Percentiles rank a stretch among this genome's conserved stretches.
phyloP scores from a whole-genome alignment of 805 yeast species.

The Kluyveromyces dobzhanskii region DNA sequence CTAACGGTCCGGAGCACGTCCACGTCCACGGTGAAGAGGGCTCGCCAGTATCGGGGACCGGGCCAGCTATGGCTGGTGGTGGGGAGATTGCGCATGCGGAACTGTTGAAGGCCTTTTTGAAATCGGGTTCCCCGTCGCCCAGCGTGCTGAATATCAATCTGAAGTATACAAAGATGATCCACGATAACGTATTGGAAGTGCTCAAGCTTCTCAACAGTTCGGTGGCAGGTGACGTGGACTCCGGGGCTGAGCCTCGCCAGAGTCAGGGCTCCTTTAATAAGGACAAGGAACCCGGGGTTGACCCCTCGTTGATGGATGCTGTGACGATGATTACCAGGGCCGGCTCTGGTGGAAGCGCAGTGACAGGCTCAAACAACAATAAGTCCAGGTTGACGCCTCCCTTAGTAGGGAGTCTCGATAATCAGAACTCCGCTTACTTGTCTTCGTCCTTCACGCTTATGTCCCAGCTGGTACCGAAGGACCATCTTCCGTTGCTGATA shows the following conservation, averaged over 20 bases:
- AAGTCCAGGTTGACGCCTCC: no score
- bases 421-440: conserved; percentile 7
- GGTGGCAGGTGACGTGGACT: no score
- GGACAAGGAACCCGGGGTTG: background rate
- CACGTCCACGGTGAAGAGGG: background rate
- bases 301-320: conserved; percentile 4
- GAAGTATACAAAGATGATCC: conserved; percentile 7
- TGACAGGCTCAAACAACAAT: background rate
- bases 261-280: no score
- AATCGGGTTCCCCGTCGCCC: conserved; percentile 2
- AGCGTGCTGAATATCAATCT: conserved; percentile 1
- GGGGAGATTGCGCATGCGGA: conserved; percentile 9
- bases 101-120: conserved; percentile 11
- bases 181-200: conserved; percentile 11
- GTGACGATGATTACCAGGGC: conserved; percentile 1
- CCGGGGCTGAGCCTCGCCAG: no score
- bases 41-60: no score
- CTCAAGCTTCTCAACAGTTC: conserved; percentile 7
- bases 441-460: conserved; percentile 12
- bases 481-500: conserved; percentile 12
- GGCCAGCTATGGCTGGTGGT: background rate
- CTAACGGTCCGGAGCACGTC: background rate
- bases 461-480: conserved; percentile 12
- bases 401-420: no score
- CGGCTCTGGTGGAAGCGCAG: background rate